Evolutionary conservation across 345 rosid genomes (phyloP), one percentile per base, ranked within the genome.

Genomic region (Lepidium sativum): DNA sequence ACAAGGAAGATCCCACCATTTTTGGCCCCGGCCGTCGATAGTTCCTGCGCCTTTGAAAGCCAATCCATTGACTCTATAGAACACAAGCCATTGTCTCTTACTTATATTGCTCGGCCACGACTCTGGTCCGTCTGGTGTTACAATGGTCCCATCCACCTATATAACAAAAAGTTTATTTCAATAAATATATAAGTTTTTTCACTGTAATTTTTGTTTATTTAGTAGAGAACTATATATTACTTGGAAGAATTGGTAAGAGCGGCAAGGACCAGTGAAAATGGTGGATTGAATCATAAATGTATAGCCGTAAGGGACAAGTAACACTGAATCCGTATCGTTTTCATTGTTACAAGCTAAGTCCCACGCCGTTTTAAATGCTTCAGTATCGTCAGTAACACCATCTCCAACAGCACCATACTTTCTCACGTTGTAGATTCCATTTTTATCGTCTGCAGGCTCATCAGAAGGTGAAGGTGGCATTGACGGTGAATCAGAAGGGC

Each of bases 1-100:
- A 72, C 99, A 95, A 49, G 99, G 97, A 68, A 95, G 97, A 78
- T 95, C 86, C 99, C 99, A 95, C 99, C 99, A 95, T 79, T 91
- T 88, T 62, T 86, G 79, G 67, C 99, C 99, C 75, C 85, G 80
- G 49, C 96, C 97, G 56, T 95, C 82, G 44, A 95, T 85, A 8
- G 70, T 70, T 47, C 99, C 96, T 12, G 89, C 84, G 8, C 99
- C 99, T 79, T 70, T 77, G 51, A 94, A 68, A 5, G 95, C 80
- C 89, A 94, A 71, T 52, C 80, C 77, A 51, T 81, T 78, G 41
- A 88, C 71, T 75, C 89, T 86, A 55, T 88, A 94, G 70, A 94
- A 94, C 12, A 94, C 91, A 23, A 95, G 83, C 99, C 99, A 95
- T 61, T 91, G 97, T 56, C 86, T 78, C 74, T 83, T 88, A 63